Base-by-base conservation (phyloP, 306 rosid genomes). In the Cicer bijugum region DNA sequence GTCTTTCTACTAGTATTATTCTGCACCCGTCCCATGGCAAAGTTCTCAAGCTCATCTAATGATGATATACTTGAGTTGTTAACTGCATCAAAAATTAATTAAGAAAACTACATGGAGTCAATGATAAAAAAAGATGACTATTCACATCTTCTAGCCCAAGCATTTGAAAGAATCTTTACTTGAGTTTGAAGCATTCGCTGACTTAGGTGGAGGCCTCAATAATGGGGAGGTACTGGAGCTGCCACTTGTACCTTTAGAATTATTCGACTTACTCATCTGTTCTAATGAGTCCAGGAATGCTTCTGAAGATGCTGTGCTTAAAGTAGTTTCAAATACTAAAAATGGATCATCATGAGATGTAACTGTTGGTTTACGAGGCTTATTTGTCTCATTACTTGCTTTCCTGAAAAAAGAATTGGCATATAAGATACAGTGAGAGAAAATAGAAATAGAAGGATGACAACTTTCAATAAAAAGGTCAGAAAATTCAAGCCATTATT, bases 41-140 rank as follows among this genome's bases (percentile, higher is more conserved):
- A 94, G 61, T 85, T 71, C 86, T 88, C 98, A 67, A 94, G 92
- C 75, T 91, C 96, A 10, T 94, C 98, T 62, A 94, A 80, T 43
- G 87, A 75, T 71, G 98, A 87, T 60, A 62, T 53, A 38, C 35
- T 72, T 37, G 91, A 76, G 56, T 68, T 82, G 78, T 67, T 81
- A 74, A 57, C 96, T 91, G 89, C 79, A 82, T 66, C 51, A 40
- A 48, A 44, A 75, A 70, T 40, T 39, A 53, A 12, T 57, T 69
- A 42, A 43, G 52, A 20, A 45, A 66, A 67, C 43, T 9, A 35
- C 64, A 58, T 42, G 68, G 72, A 44, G 67, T 59, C 67, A 76
- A 42, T 72, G 16, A 61, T 45, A 23, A 23, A 39, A 75, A 66
- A 44, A 39, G 59, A 23, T 17, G 39, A 20, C 16, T 17, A 56